A percentile compares a stretch with the other conserved stretches of the same genome.
Evolutionary conservation across 805 yeast genomes (phyloP).

Genomic region (Barnettozyma pratensis): DNA sequence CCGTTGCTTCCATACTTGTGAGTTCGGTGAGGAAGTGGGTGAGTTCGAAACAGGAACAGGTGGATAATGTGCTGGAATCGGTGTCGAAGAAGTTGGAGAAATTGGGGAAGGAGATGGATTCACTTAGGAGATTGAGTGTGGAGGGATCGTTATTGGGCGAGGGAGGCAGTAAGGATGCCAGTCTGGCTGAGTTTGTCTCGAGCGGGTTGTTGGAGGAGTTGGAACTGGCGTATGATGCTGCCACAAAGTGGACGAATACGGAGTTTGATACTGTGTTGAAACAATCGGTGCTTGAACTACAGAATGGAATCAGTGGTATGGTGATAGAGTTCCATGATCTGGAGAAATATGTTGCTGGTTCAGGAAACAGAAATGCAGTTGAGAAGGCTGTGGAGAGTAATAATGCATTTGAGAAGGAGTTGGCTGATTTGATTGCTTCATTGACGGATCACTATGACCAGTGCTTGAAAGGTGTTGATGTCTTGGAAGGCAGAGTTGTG

Average conservation of each 20-base stretch:
- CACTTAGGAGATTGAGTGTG: constrained; percentile 32
- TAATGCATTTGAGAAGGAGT: constrained; percentile 52
- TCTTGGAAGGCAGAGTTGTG: constrained; percentile 29
- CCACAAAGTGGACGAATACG: constrained; percentile 2
- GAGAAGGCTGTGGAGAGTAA: constrained; percentile 34
- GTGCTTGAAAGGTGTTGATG: constrained; percentile 45
- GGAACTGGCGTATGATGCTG: constrained; percentile 18
- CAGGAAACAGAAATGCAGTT: constrained; percentile 12
- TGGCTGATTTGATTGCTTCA: constrained; percentile 64
- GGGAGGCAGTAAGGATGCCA: constrained; percentile 21
- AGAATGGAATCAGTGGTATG: neutral
- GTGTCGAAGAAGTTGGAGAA: constrained; percentile 28
- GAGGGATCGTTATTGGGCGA: constrained; percentile 20
- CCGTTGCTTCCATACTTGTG: constrained; percentile 32
- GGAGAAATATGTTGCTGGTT: constrained; percentile 31
- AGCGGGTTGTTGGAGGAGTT: constrained; percentile 29
- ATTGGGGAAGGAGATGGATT: constrained; percentile 29
- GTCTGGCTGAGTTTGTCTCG: constrained; percentile 45
- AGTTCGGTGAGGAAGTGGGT: constrained; percentile 27
- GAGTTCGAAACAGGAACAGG: constrained; percentile 22
- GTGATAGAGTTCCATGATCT: constrained; percentile 18
- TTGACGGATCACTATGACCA: constrained; percentile 82
- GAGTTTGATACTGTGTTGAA: constrained; percentile 26
- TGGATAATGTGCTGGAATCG: constrained; percentile 18
- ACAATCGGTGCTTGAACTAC: constrained; percentile 20